These are phyloP conservation scores for Thielaviopsis euricoi DNA, from an alignment of 2,329 filamentous ascomycete species.

Conservation along the genomic window DNA sequence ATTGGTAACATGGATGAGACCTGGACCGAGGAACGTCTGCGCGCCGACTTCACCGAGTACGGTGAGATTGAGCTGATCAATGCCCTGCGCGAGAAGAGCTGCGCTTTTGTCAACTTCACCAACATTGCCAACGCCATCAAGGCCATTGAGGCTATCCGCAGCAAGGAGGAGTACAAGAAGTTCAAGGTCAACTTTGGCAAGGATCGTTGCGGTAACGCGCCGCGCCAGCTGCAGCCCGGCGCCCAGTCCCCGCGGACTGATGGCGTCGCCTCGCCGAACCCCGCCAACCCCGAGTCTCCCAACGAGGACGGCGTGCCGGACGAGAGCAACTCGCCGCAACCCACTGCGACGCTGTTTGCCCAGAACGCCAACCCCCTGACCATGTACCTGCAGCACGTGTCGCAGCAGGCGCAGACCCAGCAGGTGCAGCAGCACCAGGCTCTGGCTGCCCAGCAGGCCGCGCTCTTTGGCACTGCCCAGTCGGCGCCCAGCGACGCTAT, in stretches of 20 bases:
- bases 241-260: constrained; percentile 53
- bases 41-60: constrained; percentile 93
- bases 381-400: constrained; percentile 78
- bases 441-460: constrained; percentile 59
- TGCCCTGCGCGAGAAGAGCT: constrained; percentile 93
- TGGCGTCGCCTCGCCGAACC: constrained; percentile 37
- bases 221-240: constrained; percentile 60
- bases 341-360: constrained; percentile 61
- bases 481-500: constrained; percentile 39
- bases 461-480: constrained; percentile 60
- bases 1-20: constrained; percentile 94
- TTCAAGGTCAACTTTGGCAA: constrained; percentile 99
- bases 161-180: constrained; percentile 88
- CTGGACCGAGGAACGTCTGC: constrained; percentile 89
- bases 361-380: constrained; percentile 77
- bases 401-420: constrained; percentile 54
- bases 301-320: constrained; percentile 37
- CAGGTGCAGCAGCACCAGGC: constrained; percentile 60
- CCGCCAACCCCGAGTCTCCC: constrained; percentile 22
- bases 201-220: constrained; percentile 91
- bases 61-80: constrained; percentile 98
- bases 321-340: constrained; percentile 38
- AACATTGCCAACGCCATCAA: constrained; percentile 99
- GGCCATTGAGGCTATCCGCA: constrained; percentile 88
- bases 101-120: constrained; percentile 98